These are phyloP conservation scores for Crithidia bombi DNA, from an alignment of 208 protist genomes.

Conservation along the genomic window DNA sequence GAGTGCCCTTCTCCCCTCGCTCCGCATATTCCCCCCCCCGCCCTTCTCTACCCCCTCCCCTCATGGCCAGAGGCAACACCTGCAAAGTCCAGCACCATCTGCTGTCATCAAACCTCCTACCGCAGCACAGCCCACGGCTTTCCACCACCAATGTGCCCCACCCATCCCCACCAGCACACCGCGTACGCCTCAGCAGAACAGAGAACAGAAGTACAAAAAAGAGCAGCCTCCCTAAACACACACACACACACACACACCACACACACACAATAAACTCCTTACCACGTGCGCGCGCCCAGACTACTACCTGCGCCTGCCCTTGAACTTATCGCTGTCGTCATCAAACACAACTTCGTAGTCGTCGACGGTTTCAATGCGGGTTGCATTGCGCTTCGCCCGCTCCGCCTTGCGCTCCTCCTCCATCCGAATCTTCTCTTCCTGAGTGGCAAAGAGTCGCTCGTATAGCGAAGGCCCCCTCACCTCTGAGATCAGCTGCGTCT, in stretches of 20 bases:
- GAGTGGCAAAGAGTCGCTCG: slow-evolving; percentile 72
- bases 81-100: no score
- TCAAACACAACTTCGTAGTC: slow-evolving; percentile 83
- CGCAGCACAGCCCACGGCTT: no score
- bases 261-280: background rate
- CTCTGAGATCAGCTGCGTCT: slow-evolving; percentile 64
- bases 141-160: no score
- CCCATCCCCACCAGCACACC: no score
- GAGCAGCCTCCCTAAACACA: slow-evolving; percentile 1
- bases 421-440: slow-evolving; percentile 55
- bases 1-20: no score
- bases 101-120: no score
- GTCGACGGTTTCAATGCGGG: slow-evolving; percentile 71
- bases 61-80: no score
- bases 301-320: slow-evolving; percentile 16
- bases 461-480: slow-evolving; percentile 71
- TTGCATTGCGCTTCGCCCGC: slow-evolving; percentile 39
- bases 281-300: background rate
- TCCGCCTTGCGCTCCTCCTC: slow-evolving; percentile 55
- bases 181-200: no score
- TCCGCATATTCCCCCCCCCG: no score
- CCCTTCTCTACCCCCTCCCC: no score
- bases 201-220: no score
- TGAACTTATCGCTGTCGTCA: slow-evolving; percentile 27
- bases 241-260: background rate